Percentiles rank a stretch among this genome's conserved stretches.
Evolutionary conservation across 2,329 filamentous ascomycete genomes (phyloP).

Genomic region (Epichloe sylvatica): DNA sequence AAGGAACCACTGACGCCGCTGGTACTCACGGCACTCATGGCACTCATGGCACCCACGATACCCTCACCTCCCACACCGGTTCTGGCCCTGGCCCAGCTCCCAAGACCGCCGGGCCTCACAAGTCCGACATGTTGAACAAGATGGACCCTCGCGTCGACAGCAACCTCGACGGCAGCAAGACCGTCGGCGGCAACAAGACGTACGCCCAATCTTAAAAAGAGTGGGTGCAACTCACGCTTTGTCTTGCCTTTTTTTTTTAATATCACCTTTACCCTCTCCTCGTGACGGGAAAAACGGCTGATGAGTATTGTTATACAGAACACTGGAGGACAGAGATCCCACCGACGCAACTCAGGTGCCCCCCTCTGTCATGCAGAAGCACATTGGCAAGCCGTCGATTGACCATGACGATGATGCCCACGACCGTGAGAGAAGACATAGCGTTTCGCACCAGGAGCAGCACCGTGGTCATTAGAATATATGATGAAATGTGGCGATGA

Average conservation of each 20-base stretch:
- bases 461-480: constrained; percentile 30
- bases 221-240: constrained; percentile 8
- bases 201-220: constrained; percentile 23
- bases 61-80: constrained; percentile 2
- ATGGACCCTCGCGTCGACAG: constrained; percentile 41
- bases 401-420: constrained; percentile 30
- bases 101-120: constrained; percentile 30
- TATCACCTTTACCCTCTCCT: too few species aligned
- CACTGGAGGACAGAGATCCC: constrained; percentile 26
- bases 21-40: constrained; percentile 26
- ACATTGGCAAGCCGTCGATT: constrained; percentile 31
- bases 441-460: constrained; percentile 33
- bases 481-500: not conserved
- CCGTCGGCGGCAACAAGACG: constrained; percentile 38
- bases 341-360: constrained; percentile 44
- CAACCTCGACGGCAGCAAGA: constrained; percentile 40
- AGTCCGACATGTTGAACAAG: constrained; percentile 40
- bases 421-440: constrained; percentile 32
- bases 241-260: too few species aligned
- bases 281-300: not conserved
- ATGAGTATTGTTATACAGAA: not conserved
- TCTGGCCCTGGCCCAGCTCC: constrained; percentile 18
- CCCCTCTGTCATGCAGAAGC: constrained; percentile 38
- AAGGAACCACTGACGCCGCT: not conserved
- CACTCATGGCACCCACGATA: not conserved